A percentile compares a stretch with the other conserved stretches of the same genome.
These are phyloP conservation scores for Pythium sukuiense DNA, from an alignment of 352 stramenopile species.

Conservation along the genomic window DNA sequence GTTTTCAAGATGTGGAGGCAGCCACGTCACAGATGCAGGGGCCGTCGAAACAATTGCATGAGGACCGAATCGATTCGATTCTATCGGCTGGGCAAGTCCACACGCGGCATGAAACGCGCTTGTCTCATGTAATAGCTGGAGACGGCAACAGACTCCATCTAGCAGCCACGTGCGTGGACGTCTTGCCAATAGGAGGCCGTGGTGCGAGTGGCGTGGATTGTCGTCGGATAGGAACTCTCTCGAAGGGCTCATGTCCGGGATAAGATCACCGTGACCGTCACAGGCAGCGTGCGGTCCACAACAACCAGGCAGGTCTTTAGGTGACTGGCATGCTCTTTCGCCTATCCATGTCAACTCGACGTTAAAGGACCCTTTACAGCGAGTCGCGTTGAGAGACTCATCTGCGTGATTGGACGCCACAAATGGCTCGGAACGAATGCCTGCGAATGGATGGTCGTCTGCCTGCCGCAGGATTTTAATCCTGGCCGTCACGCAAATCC, in stretches of 20 bases:
- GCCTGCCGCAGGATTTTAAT: too few relatives aligned
- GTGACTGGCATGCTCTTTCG: neutral
- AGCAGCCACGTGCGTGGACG: neutral
- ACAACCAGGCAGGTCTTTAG: neutral
- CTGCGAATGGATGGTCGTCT: too few relatives aligned
- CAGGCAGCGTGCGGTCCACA: neutral
- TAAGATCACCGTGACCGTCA: too few relatives aligned
- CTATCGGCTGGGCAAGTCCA: neutral
- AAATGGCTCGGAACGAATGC: too few relatives aligned
- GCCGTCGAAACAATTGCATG: neutral
- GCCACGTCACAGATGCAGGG: neutral
- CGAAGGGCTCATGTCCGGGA: too few relatives aligned
- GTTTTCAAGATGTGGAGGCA: neutral
- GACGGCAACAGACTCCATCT: neutral
- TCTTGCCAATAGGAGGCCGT: neutral
- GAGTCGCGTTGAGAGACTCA: too few relatives aligned
- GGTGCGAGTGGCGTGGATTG: neutral
- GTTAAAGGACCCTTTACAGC: too few relatives aligned
- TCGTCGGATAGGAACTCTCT: neutral
- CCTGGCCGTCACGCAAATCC: neutral
- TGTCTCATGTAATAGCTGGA: conserved; percentile 16
- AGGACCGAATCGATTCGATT: too few relatives aligned
- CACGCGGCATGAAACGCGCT: neutral
- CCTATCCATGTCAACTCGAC: neutral
- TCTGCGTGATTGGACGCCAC: too few relatives aligned